Evolutionary conservation across 164 flowering plant genomes (phyloP).

Genomic region (Stephania japonica): DNA sequence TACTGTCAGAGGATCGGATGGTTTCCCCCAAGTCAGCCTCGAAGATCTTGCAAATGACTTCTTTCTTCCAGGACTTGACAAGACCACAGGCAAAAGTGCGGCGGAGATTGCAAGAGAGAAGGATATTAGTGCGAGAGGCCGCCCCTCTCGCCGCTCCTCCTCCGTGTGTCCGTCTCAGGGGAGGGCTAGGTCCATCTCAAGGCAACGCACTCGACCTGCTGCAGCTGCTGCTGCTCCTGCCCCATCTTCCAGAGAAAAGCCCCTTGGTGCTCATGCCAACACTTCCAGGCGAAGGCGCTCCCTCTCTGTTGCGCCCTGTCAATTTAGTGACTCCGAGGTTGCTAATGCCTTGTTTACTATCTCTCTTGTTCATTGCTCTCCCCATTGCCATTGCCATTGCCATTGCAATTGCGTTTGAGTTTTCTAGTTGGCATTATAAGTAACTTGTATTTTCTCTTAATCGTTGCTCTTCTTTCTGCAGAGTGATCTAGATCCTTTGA

Average conservation of each 20-base stretch:
- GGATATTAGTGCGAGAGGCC: constrained; percentile 12
- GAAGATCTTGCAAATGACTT: constrained; percentile 78
- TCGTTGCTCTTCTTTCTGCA: constrained; percentile 24
- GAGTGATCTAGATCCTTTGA: constrained; percentile 54
- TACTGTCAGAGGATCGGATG: constrained; percentile 74
- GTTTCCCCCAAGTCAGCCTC: constrained; percentile 67
- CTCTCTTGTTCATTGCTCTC: background rate
- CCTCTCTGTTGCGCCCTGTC: constrained; percentile 59
- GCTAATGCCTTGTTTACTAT: background rate
- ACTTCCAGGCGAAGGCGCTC: constrained; percentile 59
- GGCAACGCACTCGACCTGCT: constrained; percentile 1
- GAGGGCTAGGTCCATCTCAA: constrained; percentile 70
- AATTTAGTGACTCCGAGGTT: constrained; percentile 80
- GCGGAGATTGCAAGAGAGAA: background rate
- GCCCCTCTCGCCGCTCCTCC: constrained; percentile 14
- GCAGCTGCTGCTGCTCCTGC: background rate
- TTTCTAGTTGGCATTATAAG: background rate
- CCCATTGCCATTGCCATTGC: background rate
- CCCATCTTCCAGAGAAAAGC: background rate
- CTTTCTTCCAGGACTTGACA: constrained; percentile 19
- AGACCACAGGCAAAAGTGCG: background rate
- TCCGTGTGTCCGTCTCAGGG: constrained; percentile 29
- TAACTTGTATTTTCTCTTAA: background rate
- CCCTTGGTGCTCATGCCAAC: constrained; percentile 14
- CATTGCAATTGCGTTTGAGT: background rate